Base-by-base conservation (phyloP, 139 green algal genomes). In the Picocystis salinarum region DNA sequence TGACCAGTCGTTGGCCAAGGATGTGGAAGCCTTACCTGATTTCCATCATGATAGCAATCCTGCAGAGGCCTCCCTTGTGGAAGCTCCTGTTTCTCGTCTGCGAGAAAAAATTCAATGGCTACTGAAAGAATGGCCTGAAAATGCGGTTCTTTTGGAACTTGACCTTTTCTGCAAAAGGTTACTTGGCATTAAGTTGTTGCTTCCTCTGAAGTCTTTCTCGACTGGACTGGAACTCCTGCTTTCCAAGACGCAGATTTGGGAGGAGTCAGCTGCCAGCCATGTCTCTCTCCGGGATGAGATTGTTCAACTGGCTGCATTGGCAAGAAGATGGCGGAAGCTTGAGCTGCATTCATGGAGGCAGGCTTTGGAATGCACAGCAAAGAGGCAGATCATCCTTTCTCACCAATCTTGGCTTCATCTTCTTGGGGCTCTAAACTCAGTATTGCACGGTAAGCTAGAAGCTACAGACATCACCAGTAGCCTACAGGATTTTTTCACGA, bases 211-310 rank as follows among this genome's bases (percentile, higher is more conserved):
- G 61, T 44, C 66, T 7, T 68, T 71, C 3, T 52, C 95, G 36
- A 91, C 77, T 0, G 88, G 88, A 0, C 36, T 94, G 52, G 88
- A 98, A 74, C 70, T 97, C 53, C 67, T 97, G 45, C 65, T 98
- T 33, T 62, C 68, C 9, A 50, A 73, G 1, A 65, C 69, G 6
- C 73, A 84, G 61, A 52, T 86, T 19, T 95, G 87, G 88, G 78
- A 98, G 70, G 74, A 94, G 50, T 83, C 71, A 2, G 87, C 87
- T 1, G 83, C 87, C 5, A 62, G 57, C 24, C 70, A 85, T 37
- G 85, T 94, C 13, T 79, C 56, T 11, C 41, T 97, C 23, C 58
- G 53, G 23, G 33, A 53, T 6, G 46, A 92, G 52, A 71, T 93
- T 37, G 50, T 34, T 0, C 46, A 46, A 2, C 40, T 85, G 9